Percentiles rank a stretch among this genome's conserved stretches.
Evolutionary conservation across 225 moss, liverwort and hornwort species (phyloP).

Genomic region (Rhytidiadelphus loreus): DNA sequence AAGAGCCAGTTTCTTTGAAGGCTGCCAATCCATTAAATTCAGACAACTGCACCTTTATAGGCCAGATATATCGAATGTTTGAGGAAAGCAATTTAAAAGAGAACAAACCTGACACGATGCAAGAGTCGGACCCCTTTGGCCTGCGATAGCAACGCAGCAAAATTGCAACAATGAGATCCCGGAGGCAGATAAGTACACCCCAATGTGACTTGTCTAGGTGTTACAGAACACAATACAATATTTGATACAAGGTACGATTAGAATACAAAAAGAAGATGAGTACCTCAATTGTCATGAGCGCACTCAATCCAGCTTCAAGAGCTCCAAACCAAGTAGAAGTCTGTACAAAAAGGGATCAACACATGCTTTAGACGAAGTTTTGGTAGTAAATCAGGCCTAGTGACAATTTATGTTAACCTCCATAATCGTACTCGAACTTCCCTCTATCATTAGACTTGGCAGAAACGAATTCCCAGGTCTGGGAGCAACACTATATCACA

Average conservation of each 20-base stretch:
- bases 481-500: neutral
- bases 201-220: neutral
- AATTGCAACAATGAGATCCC: neutral
- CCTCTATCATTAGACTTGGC: neutral
- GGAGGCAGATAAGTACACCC: neutral
- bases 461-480: neutral
- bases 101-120: slow-evolving; percentile 82
- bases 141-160: slow-evolving; percentile 27
- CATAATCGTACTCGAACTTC: neutral
- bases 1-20: neutral
- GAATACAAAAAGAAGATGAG: neutral
- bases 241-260: neutral
- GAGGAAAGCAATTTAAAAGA: neutral
- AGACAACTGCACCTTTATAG: neutral
- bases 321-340: slow-evolving; percentile 83
- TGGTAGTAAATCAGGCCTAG: neutral
- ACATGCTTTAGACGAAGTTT: neutral
- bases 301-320: slow-evolving; percentile 79
- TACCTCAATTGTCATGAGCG: slow-evolving; percentile 87
- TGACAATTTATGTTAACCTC: neutral
- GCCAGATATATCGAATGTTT: neutral
- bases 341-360: slow-evolving; percentile 22
- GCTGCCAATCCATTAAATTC: neutral
- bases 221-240: neutral
- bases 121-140: slow-evolving; percentile 78